A percentile compares a stretch with the other conserved stretches of the same genome.
These are phyloP conservation scores for Clarkia xantiana DNA, from an alignment of 345 rosid genomes.

Conservation along the genomic window DNA sequence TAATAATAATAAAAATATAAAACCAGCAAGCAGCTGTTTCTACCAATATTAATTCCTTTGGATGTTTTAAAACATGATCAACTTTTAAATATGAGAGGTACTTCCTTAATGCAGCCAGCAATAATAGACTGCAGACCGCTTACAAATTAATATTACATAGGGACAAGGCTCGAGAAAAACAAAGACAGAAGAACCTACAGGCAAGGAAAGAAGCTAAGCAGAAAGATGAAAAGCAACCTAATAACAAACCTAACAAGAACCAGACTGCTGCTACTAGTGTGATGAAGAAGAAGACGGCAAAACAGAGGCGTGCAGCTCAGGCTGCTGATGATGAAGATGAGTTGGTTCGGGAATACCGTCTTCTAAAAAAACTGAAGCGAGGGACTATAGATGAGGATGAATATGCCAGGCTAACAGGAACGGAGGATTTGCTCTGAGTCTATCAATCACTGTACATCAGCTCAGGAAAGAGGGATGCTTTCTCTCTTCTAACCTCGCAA, in stretches of 20 bases:
- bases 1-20: too few species aligned
- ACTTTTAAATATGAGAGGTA: too few species aligned
- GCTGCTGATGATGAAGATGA: slow-evolving; percentile 65
- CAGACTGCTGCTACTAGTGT: slow-evolving; percentile 13
- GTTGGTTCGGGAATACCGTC: slow-evolving; percentile 47
- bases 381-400: slow-evolving; percentile 63
- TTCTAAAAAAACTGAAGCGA: slow-evolving; percentile 48
- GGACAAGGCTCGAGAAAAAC: slow-evolving; percentile 83
- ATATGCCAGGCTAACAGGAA: slow-evolving; percentile 53
- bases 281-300: slow-evolving; percentile 58
- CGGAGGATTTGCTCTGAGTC: slow-evolving; percentile 40
- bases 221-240: slow-evolving; percentile 21
- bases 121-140: not conserved
- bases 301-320: slow-evolving; percentile 69
- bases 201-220: slow-evolving; percentile 39
- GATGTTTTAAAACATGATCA: too few species aligned
- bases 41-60: too few species aligned
- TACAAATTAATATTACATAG: slow-evolving; percentile 19
- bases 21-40: too few species aligned
- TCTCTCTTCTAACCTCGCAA: too few species aligned
- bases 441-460: too few species aligned
- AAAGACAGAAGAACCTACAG: slow-evolving; percentile 53
- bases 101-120: too few species aligned
- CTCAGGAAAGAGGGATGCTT: too few species aligned
- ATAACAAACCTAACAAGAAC: slow-evolving; percentile 27